Evolutionary conservation across 2,329 filamentous ascomycete species (phyloP), one percentile per base, ranked within the genome.

Genomic region (Aspergillus fischeri): DNA sequence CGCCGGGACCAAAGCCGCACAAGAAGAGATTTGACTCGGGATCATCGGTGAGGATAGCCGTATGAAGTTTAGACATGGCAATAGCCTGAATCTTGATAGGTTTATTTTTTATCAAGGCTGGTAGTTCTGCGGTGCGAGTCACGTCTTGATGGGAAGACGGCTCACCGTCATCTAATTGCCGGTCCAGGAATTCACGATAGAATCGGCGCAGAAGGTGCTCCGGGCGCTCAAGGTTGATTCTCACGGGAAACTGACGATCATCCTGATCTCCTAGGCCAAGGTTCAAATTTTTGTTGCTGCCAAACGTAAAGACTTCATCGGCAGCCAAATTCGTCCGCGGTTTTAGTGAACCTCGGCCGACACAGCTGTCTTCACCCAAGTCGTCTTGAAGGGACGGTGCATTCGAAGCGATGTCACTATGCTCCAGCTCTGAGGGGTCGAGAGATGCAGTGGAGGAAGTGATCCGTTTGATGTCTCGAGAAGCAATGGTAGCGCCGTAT

Each of bases 261-360:
- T 97, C 92, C 67, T 95, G 89, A 69, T 99, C 92, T n/a, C 92
- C 92, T 59, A 97, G 88, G 1, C 94, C 94, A 24, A 99, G 83
- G 0, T 90, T 94, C 9, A 96, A 77, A 65, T 99, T 99, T 69
- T 94, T 95, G 75, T 97, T 99, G 75, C 92, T 97, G 51, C 94
- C 94, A 74, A 97, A 97, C 1, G 91, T 88, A 67, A 91, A 97
- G 0, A 97, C 78, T 69, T 99, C 94, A 67, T 96, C 91, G 8
- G 91, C 93, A 24, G 78, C 72, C 27, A 87, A 64, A 64, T 70
- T 72, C 27, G 72, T 67, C 35, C 67, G 64, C 11, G 72, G 69
- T 49, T 70, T 70, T 38, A 76, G 55, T 62, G 47, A 65, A 45
- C 60, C 53, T 47, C 55, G 59, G 9, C 53, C 45, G 58, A 72